Conservation (phyloP, 208 protist genomes). For the Trypanosoma scelopori region DNA sequence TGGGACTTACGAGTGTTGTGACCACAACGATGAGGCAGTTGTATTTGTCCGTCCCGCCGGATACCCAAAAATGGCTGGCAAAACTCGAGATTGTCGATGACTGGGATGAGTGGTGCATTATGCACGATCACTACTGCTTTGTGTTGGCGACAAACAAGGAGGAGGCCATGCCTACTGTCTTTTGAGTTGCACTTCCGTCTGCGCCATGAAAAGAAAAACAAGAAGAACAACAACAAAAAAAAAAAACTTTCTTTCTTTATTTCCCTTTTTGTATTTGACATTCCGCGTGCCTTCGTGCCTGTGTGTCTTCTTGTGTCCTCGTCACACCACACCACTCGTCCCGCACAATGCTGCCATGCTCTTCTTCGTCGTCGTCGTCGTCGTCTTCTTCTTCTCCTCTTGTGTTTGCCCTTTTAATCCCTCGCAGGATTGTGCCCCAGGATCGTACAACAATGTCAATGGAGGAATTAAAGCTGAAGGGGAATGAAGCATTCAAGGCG, state of each 20-base stretch:
- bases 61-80: constrained; percentile 59
- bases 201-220: no score
- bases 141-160: constrained; percentile 63
- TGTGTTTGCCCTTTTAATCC: constrained; percentile 17
- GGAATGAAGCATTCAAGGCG: constrained; percentile 90
- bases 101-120: constrained; percentile 92
- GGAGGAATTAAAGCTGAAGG: constrained; percentile 86
- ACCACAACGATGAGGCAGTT: constrained; percentile 75
- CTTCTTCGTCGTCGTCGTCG: no score
- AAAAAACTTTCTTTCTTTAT: neutral
- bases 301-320: constrained; percentile 5
- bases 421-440: neutral
- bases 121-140: constrained; percentile 93
- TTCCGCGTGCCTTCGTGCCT: no score
- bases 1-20: constrained; percentile 70
- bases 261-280: no score
- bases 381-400: constrained; percentile 3
- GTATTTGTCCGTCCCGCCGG: constrained; percentile 75
- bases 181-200: constrained; percentile 7
- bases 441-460: constrained; percentile 38
- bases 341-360: no score
- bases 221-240: neutral
- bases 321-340: constrained; percentile 1
- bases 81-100: constrained; percentile 91
- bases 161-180: constrained; percentile 36